Percentiles rank a stretch among this genome's conserved stretches.
Evolutionary conservation across 2,329 filamentous ascomycete species (phyloP).

Genomic region (Epichloe gansuensis): DNA sequence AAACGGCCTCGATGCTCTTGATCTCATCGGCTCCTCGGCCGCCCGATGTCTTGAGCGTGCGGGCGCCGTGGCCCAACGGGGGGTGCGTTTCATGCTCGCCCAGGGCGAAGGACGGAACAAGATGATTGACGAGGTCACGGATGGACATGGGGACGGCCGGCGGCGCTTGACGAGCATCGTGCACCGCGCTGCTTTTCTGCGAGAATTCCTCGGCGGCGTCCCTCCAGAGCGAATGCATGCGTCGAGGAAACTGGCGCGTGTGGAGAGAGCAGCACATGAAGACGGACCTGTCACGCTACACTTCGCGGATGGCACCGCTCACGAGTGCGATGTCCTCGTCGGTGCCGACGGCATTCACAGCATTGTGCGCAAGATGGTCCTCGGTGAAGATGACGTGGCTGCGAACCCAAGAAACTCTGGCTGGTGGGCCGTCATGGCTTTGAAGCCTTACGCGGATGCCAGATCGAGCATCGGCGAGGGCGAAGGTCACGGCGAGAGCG

Average conservation of each 20-base stretch:
- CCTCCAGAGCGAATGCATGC: constrained; percentile 3
- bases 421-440: constrained; percentile 1
- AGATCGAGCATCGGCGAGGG: background rate
- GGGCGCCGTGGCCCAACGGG: constrained; percentile 9
- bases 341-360: constrained; percentile 14
- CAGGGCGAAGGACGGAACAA: constrained; percentile 4
- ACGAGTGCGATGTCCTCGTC: constrained; percentile 10
- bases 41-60: constrained; percentile 7
- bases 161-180: constrained; percentile 6
- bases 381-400: constrained; percentile 1
- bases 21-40: constrained; percentile 5
- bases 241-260: constrained; percentile 8
- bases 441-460: background rate
- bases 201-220: constrained; percentile 9
- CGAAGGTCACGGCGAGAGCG: too few species aligned
- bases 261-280: background rate
- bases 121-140: background rate
- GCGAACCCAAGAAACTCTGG: background rate
- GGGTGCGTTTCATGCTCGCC: constrained; percentile 6
- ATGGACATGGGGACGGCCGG: background rate
- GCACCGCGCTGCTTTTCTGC: constrained; percentile 12
- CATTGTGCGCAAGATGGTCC: constrained; percentile 9
- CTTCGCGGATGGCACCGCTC: constrained; percentile 9
- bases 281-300: constrained; percentile 3
- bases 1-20: constrained; percentile 9